Base-by-base conservation (phyloP, 1,284 basidiomycete species). In the Sanghuangporus baumii region DNA sequence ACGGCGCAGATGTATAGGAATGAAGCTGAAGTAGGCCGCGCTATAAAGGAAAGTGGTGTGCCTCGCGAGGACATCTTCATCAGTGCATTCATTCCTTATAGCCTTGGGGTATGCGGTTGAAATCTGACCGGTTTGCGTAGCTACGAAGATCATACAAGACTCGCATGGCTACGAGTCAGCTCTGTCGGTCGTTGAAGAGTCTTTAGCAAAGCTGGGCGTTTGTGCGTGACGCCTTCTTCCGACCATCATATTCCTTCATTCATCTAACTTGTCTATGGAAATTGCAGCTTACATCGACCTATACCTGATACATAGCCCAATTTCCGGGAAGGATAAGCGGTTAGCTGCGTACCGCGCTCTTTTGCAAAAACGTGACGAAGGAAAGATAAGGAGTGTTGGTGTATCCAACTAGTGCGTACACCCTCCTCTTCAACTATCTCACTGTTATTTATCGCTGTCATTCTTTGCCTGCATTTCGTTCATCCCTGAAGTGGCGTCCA, bases 381-480 rank as follows among this genome's bases (percentile, higher is more conserved):
- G 85, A 0, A 79, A 80, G 70, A 68, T 84, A 31, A 74, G 71
- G 57, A 75, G 77, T 51, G 79, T 85, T 18, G 85, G 85, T 2
- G 84, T 86, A 7, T 81, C 78, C n/a, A 86, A 86, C 69, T 85
- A 79, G 80, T 81, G 61, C 65, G 72, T 48, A 60, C 60, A n/a
- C 40, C 23, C 26, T 41, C 4, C 2, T 31, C 46, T 40, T 2
- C 20, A 26, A 23, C 12, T 12, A 12, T 34, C n/a, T 7, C 26
- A n/a, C 23, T 20, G 4, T 18, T 11, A 11, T 50, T 50, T 6
- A 50, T 50, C 16, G 6, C 6, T 12, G 31, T 52, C 12, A 26
- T 11, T 23, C 9, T 48, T 48, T 18, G 20, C n/a, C 8, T 18
- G 43, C 43, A 43, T 8, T 31, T 43, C 47, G 12, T 46, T 20